Evolutionary conservation across 2,329 filamentous ascomycete genomes (phyloP).

Genomic region (Teratosphaeria epicoccoides): DNA sequence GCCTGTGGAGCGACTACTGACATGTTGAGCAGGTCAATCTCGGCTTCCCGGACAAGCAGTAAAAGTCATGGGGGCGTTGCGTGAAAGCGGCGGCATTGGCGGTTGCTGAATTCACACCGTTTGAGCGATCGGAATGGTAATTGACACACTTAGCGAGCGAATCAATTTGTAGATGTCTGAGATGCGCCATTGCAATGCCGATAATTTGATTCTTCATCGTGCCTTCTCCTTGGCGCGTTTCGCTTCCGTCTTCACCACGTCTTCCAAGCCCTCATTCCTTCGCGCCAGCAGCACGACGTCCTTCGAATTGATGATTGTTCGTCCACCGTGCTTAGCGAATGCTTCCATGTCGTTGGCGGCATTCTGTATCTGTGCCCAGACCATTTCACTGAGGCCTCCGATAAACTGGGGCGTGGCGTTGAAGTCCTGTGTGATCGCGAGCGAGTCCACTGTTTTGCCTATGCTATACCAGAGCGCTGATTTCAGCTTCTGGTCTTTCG

Average conservation of each 20-base stretch:
- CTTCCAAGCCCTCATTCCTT: constrained; percentile 74
- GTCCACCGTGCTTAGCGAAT: constrained; percentile 65
- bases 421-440: constrained; percentile 59
- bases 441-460: constrained; percentile 80
- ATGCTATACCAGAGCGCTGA: constrained; percentile 74
- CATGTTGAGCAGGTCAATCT: constrained; percentile 28
- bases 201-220: constrained; percentile 2
- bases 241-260: constrained; percentile 59
- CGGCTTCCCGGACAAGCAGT: constrained; percentile 38
- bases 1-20: constrained; percentile 1
- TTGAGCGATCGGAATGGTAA: neutral
- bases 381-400: constrained; percentile 58
- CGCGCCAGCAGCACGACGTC: constrained; percentile 82
- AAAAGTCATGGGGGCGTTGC: neutral
- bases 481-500: constrained; percentile 58
- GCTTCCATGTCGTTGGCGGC: constrained; percentile 48
- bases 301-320: constrained; percentile 67
- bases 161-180: neutral
- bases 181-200: neutral
- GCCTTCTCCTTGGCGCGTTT: constrained; percentile 34
- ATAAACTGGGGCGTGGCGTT: constrained; percentile 59
- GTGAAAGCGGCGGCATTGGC: neutral
- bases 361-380: constrained; percentile 63
- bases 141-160: neutral
- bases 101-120: neutral